Conservation (phyloP, 2,329 filamentous ascomycete genomes). For the Cordyceps sp. region DNA sequence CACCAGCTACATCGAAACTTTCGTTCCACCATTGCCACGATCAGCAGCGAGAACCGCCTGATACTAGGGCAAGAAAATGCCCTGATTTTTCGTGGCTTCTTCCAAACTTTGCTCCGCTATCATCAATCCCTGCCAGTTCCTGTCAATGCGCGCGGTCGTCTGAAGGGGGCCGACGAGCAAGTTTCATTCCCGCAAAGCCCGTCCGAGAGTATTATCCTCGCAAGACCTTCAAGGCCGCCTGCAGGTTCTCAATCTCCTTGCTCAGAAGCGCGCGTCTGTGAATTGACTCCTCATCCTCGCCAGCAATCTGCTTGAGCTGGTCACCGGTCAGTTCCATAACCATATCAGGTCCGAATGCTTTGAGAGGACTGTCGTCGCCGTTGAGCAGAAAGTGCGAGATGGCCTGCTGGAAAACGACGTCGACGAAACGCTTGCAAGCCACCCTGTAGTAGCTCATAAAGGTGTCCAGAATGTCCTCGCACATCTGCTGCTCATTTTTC, state of each 20-base stretch:
- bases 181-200: too few relatives aligned
- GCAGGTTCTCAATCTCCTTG: conserved; percentile 23
- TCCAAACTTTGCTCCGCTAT: too few relatives aligned
- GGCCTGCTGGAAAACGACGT: conserved; percentile 42
- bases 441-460: conserved; percentile 46
- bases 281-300: conserved; percentile 32
- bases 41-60: too few relatives aligned
- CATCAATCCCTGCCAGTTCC: too few relatives aligned
- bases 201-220: too few relatives aligned
- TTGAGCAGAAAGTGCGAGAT: conserved; percentile 35
- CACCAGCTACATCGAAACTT: too few relatives aligned
- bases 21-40: too few relatives aligned
- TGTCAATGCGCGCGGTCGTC: too few relatives aligned
- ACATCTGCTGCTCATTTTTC: conserved; percentile 14
- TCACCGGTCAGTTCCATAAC: conserved; percentile 28
- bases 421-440: conserved; percentile 42
- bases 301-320: conserved; percentile 38
- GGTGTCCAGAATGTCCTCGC: conserved; percentile 41
- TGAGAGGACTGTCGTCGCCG: conserved; percentile 31
- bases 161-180: too few relatives aligned
- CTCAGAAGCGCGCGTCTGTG: conserved; percentile 23
- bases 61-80: too few relatives aligned
- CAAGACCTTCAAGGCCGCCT: too few relatives aligned
- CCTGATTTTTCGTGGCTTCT: too few relatives aligned
- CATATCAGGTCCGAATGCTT: conserved; percentile 31